Evolutionary conservation across 306 rosid species (phyloP), one percentile per base, ranked within the genome.

Genomic region (Cicer chorassanicum): DNA sequence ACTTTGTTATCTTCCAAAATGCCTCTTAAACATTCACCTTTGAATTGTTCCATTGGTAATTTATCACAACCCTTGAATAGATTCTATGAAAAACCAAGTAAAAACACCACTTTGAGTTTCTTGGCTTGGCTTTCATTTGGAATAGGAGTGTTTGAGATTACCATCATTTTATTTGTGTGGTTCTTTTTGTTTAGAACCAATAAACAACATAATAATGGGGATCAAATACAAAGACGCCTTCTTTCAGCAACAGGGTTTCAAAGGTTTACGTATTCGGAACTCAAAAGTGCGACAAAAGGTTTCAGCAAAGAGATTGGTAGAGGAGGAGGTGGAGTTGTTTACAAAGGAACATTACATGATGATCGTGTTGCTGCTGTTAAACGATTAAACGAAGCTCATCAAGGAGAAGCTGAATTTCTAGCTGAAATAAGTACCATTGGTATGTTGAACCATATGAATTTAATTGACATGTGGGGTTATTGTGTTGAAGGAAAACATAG

Each of bases 391-490:
- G 90, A 70, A 39, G 84, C 90, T 0, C 69, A 60, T 41, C 87
- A 84, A 74, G 91, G 84, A 54, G 93, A 88, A 76, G 89, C 73
- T 7, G 93, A 90, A 16, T 90, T 90, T 63, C 84, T 90, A 1
- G 89, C 91, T 0, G 93, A 91, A 75, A 86, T 81, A 24, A 87
- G 87, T 72, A 87, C 82, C 0, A 87, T 88, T 38, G 90, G 91
- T 8, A 85, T 79, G 87, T 68, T 88, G 59, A 88, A 91, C 70
- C 96, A 87, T 55, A 91, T 87, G 86, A 84, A 88, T 74, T 82
- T 91, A 70, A 91, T 88, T 70, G 90, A 88, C 45, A 87, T 86
- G 93, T 88, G 92, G 93, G 96, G 93, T 0, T 87, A 88, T 15
- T 91, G 93, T 9, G 86, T 78, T 0, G 89, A 91, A 7, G 82